Conservation (phyloP, 2,329 filamentous ascomycete genomes). For the Coniochaeta sp. region DNA sequence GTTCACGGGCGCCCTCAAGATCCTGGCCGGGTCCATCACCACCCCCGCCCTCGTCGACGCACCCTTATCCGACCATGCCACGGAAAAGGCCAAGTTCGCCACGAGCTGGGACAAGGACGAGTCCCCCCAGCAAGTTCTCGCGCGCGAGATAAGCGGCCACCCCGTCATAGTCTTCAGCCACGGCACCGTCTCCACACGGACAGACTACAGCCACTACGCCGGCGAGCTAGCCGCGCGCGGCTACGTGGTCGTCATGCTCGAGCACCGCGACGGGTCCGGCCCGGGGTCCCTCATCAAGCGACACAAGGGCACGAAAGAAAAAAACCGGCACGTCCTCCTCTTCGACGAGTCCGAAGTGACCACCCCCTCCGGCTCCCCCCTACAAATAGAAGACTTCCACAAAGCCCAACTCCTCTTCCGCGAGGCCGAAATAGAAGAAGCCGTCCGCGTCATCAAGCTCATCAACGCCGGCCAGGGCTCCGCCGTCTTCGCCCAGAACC, state of each 20-base stretch:
- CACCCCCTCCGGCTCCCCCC: conserved; percentile 15
- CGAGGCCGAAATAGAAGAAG: conserved; percentile 40
- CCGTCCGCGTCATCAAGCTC: conserved; percentile 30
- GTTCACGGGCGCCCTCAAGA: conserved; percentile 34
- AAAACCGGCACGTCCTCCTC: conserved; percentile 22
- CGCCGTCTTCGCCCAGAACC: conserved; percentile 30
- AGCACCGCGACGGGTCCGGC: conserved; percentile 45
- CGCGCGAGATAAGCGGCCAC: conserved; percentile 17
- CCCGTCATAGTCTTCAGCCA: conserved; percentile 46
- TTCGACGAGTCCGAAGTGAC: conserved; percentile 31
- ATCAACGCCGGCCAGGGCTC: conserved; percentile 33
- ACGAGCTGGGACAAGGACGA: conserved; percentile 13
- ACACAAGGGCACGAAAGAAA: conserved; percentile 20
- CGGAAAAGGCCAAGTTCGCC: conserved; percentile 12
- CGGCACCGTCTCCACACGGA: conserved; percentile 41
- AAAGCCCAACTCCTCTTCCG: conserved; percentile 41
- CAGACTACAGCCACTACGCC: conserved; percentile 44
- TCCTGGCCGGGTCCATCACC: conserved; percentile 33
- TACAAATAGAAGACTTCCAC: conserved; percentile 30
- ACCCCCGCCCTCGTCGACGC: conserved; percentile 42
- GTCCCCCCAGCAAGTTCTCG: conserved; percentile 16
- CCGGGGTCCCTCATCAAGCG: conserved; percentile 33
- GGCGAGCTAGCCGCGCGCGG: conserved; percentile 43
- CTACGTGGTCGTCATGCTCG: conserved; percentile 40
- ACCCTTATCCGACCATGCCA: conserved; percentile 24